Evolutionary conservation across 345 rosid genomes (phyloP), one percentile per base, ranked within the genome.

Genomic region (Combretum micranthum): DNA sequence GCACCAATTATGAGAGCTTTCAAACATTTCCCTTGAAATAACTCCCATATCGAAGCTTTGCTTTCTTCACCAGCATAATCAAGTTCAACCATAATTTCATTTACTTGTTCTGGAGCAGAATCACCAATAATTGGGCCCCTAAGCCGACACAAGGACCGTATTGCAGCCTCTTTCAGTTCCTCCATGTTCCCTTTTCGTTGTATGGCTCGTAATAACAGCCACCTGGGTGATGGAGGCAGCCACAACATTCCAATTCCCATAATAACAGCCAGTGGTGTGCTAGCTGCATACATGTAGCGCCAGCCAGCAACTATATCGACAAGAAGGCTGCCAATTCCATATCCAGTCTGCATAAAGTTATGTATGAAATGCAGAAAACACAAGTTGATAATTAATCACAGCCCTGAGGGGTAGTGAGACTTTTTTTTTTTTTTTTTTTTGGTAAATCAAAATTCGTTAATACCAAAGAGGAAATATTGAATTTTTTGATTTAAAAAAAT

Each of bases 241-340:
- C 98, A 91, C 92, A 90, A 91, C 84, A 88, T 83, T 56, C 98
- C 98, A 57, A 84, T 70, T 76, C 88, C 96, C 98, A 88, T 91
- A 54, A 88, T 64, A 58, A 85, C 61, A 48, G 98, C 82, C 67
- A 91, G 62, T 67, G 90, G 95, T 12, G 55, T 67, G 72, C 95
- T 84, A 20, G 80, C 86, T 76, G 70, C 95, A 71, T 82, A 91
- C 88, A 91, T 91, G 75, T 88, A 91, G 60, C 92, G 95, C 98
- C 98, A 91, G 61, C 98, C 96, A 63, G 85, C 76, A 20, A 64
- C 64, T 23, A 56, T 56, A 61, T 82, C 88, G 61, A 91, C 88
- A 23, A 85, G 71, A 67, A 91, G 88, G 64, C 96, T 88, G 57
- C 98, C 96, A 7, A 86, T 69, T 59, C 88, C 96, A 67, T 88